Conservation (phyloP, 139 green algal genomes). For the Coelastrella sp. region DNA sequence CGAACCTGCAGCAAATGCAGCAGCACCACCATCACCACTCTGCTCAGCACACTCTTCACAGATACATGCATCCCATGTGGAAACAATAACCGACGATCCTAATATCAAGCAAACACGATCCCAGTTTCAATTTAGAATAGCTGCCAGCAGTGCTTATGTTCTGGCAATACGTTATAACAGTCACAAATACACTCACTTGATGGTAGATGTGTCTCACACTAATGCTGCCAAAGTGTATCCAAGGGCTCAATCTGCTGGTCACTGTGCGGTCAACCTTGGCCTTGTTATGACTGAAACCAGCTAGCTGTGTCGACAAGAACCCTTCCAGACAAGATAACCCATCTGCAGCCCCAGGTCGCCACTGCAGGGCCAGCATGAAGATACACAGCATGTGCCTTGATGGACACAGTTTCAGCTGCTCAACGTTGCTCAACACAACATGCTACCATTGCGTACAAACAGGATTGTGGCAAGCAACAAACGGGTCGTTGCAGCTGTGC, state of each 20-base stretch:
- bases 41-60: too few relatives aligned
- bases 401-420: background rate
- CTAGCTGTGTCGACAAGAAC: conserved; percentile 80
- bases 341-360: conserved; percentile 8
- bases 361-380: background rate
- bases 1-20: background rate
- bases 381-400: background rate
- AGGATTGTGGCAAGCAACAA: too few relatives aligned
- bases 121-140: too few relatives aligned
- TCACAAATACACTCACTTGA: conserved; percentile 57
- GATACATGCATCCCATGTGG: too few relatives aligned
- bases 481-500: too few relatives aligned
- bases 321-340: conserved; percentile 61
- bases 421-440: too few relatives aligned
- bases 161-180: too few relatives aligned
- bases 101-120: too few relatives aligned
- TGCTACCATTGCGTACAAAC: too few relatives aligned
- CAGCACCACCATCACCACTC: conserved; percentile 10
- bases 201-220: conserved; percentile 78
- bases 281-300: conserved; percentile 71
- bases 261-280: conserved; percentile 81
- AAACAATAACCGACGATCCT: too few relatives aligned
- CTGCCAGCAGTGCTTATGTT: too few relatives aligned
- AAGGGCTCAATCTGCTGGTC: conserved; percentile 88
- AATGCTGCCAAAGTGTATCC: conserved; percentile 92